Evolutionary conservation across 2,329 filamentous ascomycete genomes (phyloP).

Genomic region (Scleromitrula shiraiana): DNA sequence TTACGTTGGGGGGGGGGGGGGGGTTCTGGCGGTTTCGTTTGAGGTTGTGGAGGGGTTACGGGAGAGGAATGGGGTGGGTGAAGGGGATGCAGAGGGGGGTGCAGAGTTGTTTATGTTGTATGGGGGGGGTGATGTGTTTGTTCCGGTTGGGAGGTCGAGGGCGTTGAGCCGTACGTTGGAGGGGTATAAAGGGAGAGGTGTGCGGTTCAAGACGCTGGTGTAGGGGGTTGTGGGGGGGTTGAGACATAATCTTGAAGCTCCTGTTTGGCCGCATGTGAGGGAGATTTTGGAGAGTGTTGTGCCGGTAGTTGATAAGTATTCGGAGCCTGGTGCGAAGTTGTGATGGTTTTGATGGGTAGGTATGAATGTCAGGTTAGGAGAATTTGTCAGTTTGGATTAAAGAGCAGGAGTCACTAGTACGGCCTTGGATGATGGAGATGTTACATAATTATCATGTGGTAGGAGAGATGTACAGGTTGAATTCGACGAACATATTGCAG

Average conservation of each 20-base stretch:
- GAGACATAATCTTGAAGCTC: conserved; percentile 1
- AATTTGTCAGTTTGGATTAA: too few relatives aligned
- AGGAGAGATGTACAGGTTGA: too few relatives aligned
- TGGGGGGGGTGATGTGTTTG: conserved; percentile 9
- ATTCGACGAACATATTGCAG: too few relatives aligned
- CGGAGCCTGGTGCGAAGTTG: neutral
- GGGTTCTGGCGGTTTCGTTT: conserved; percentile 9
- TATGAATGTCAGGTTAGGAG: neutral
- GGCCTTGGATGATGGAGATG: too few relatives aligned
- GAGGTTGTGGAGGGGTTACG: conserved; percentile 10
- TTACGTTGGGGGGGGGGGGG: conserved; percentile 9
- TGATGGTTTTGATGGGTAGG: neutral
- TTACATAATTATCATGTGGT: too few relatives aligned
- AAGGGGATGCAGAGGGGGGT: conserved; percentile 5
- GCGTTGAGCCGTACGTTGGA: conserved; percentile 6
- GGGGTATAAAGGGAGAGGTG: conserved; percentile 5
- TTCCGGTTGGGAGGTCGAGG: conserved; percentile 6
- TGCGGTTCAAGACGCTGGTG: conserved; percentile 11
- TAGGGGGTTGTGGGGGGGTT: conserved; percentile 7
- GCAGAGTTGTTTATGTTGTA: conserved; percentile 13
- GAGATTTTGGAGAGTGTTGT: conserved; percentile 8
- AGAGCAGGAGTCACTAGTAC: too few relatives aligned
- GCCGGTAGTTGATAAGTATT: neutral
- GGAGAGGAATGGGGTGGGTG: conserved; percentile 1
- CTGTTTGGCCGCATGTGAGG: conserved; percentile 10